Evolutionary conservation across 2,329 filamentous ascomycete genomes (phyloP).

Genomic region (Colletotrichum somersetense): DNA sequence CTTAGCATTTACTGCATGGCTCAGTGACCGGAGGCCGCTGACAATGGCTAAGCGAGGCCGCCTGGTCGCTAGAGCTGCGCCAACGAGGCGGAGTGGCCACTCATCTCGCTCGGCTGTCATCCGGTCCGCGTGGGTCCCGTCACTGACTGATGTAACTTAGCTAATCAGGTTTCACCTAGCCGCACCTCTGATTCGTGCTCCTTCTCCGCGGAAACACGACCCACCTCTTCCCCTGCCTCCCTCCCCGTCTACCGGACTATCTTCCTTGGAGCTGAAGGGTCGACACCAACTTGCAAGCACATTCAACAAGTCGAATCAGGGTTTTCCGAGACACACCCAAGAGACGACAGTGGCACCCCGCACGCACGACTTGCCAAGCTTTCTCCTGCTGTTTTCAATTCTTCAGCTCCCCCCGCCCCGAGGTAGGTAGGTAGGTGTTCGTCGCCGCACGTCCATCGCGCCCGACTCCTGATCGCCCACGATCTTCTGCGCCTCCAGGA

Average conservation of each 20-base stretch:
- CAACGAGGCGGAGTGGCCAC: not conserved
- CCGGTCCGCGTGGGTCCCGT: not conserved
- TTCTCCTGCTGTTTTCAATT: not conserved
- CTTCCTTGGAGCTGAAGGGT: not conserved
- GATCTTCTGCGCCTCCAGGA: conserved; percentile 17
- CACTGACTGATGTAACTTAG: not conserved
- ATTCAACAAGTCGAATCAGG: conserved; percentile 13
- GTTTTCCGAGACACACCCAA: conserved; percentile 30
- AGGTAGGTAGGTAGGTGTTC: no score
- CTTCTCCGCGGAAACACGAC: not conserved
- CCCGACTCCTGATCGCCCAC: conserved; percentile 29
- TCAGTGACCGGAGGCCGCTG: not conserved
- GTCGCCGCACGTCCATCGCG: not conserved
- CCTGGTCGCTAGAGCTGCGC: conserved; percentile 18
- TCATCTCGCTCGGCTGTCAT: not conserved
- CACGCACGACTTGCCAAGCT: not conserved
- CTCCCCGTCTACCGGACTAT: not conserved
- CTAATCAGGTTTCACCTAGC: not conserved
- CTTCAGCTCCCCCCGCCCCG: conserved; percentile 15
- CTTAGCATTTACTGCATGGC: not conserved
- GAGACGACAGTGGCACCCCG: conserved; percentile 8
- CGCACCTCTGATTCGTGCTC: conserved; percentile 10
- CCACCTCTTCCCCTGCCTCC: not conserved
- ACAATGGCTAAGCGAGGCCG: conserved; percentile 13
- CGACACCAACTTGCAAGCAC: not conserved